Evolutionary conservation across 1,139 yeast species (phyloP), one percentile per base, ranked within the genome.

Genomic region (Lodderomyces orthopsilosis): DNA sequence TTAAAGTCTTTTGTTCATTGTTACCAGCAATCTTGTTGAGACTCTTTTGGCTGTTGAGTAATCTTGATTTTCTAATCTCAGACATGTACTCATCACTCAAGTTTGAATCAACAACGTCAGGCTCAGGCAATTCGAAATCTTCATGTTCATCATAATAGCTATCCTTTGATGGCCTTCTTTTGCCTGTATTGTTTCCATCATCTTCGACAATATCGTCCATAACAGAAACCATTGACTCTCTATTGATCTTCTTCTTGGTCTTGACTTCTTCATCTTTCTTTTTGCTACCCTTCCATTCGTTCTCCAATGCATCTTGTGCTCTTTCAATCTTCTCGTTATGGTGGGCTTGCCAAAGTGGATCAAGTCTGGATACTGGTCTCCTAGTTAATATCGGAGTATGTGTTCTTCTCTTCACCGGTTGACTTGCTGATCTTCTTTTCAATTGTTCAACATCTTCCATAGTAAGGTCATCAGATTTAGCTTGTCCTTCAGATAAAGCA

Each of bases 341-440:
- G 53, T 66, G 67, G 12, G 74, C 75, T 36, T 64, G 65, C 77
- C 76, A 73, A 54, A 65, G 66, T 34, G 93, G 93, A 64, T 85
- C 93, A 45, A 85, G 67, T 54, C 81, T 75, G 1, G 91, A 84
- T 26, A 81, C 80, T 7, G 93, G 93, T 56, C 89, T 75, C 52
- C 79, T 62, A 2, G 74, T 66, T 44, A 73, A 65, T 13, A 69
- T 52, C 7, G 76, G 65, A 70, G 57, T 78, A 54, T 50, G 70
- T 62, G 77, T 62, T 52, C 72, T 52, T 49, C 56, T 55, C 5
- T 69, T 65, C 35, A 53, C 57, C 27, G 71, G 77, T 48, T 71
- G 75, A 17, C 82, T 75, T 1, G 69, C 75, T 1, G 80, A 66
- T 46, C 83, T 65, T 50, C 68, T 65, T 53, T 76, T 75, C 49